Evolutionary conservation across 1,284 basidiomycete species (phyloP).

Genomic region (Tilletia walkeri): DNA sequence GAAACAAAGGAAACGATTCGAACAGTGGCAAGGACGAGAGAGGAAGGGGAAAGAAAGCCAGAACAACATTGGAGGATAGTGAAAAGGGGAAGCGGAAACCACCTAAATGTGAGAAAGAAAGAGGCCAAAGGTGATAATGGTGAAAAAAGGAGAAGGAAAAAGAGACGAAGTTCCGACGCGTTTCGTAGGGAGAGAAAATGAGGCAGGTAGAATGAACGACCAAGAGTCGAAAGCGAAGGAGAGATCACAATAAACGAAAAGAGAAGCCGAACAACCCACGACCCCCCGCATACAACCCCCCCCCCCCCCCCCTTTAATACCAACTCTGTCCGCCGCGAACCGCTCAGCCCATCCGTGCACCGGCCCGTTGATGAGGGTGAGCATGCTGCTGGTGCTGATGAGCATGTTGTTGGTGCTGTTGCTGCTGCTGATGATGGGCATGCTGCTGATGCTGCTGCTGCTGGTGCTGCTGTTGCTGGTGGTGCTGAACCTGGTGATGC

Average conservation of each 20-base stretch:
- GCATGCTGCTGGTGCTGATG: slow-evolving; percentile 12
- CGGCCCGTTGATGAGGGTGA: background rate
- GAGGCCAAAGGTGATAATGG: background rate
- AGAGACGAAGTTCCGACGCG: background rate
- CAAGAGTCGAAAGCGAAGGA: too few species aligned
- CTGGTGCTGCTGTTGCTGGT: background rate
- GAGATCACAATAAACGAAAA: too few species aligned
- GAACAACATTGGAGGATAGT: too few species aligned
- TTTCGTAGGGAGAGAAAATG: too few species aligned
- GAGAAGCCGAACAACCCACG: too few species aligned
- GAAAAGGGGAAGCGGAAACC: slow-evolving; percentile 28
- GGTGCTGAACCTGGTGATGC: background rate
- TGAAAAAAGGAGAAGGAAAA: slow-evolving; percentile 19
- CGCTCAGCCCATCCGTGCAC: too few species aligned
- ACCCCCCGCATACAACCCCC: background rate
- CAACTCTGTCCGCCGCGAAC: too few species aligned
- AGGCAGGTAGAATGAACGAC: too few species aligned
- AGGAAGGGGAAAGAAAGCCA: too few species aligned
- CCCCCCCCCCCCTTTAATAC: background rate
- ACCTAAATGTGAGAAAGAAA: background rate
- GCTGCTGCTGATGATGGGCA: background rate
- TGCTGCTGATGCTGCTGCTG: background rate
- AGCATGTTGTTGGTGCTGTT: slow-evolving; percentile 3
- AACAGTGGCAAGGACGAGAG: too few species aligned
- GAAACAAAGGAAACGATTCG: too few species aligned